Percentiles rank a stretch among this genome's conserved stretches.
Evolutionary conservation across 495 filamentous ascomycete genomes (phyloP).

Genomic region (Penicillium riverlandense): DNA sequence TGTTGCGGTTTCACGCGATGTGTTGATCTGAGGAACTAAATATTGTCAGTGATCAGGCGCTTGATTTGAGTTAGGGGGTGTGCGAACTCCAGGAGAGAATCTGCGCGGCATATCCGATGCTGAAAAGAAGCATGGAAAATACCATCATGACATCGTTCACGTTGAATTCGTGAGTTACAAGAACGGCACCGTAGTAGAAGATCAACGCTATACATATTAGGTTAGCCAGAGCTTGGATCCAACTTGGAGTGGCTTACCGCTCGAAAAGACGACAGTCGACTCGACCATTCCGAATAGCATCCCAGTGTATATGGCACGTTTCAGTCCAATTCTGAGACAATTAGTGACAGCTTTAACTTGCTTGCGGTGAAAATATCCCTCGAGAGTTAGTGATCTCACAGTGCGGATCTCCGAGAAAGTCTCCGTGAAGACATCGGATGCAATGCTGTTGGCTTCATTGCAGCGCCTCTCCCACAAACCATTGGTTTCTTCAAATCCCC

Average conservation of each 20-base stretch:
- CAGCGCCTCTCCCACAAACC: conserved; percentile 63
- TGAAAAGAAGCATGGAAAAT: conserved; percentile 78
- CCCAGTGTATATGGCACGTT: conserved; percentile 52
- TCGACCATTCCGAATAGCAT: conserved; percentile 71
- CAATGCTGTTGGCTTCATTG: conserved; percentile 49
- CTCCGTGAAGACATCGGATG: conserved; percentile 61
- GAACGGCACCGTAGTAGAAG: conserved; percentile 71
- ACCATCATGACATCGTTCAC: conserved; percentile 60
- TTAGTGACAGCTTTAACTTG: conserved; percentile 42
- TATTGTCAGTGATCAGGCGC: conserved; percentile 1
- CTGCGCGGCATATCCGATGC: conserved; percentile 60
- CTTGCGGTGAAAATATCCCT: conserved; percentile 65
- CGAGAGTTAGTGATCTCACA: conserved; percentile 71
- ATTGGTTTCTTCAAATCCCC: conserved; percentile 53
- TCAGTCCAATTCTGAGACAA: conserved; percentile 22
- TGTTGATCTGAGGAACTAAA: conserved; percentile 69
- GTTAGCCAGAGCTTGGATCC: conserved; percentile 1
- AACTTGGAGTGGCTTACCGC: conserved; percentile 28
- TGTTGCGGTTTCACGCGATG: conserved; percentile 62
- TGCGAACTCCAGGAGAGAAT: conserved; percentile 56
- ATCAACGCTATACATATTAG: conserved; percentile 50
- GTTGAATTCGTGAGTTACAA: conserved; percentile 44
- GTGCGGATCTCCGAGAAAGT: conserved; percentile 77
- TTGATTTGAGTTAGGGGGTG: not conserved
- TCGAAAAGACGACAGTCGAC: conserved; percentile 60